phyloP scores from a whole-genome alignment of 176 grass and related monocot species.

The Hordeum marinum region DNA sequence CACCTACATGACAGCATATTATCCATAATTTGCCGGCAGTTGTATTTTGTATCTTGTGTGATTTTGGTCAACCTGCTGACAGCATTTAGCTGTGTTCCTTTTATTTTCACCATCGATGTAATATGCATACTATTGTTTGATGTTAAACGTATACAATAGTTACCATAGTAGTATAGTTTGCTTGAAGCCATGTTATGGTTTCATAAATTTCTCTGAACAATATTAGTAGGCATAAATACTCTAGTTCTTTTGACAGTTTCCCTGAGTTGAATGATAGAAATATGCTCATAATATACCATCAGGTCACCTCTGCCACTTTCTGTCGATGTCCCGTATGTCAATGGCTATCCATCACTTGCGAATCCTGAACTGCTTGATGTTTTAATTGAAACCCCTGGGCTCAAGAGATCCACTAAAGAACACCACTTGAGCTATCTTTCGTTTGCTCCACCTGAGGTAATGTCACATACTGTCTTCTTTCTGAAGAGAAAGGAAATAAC shows the following conservation, averaged over 20 bases:
- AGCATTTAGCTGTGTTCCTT: background rate
- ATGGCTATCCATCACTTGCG: constrained; percentile 66
- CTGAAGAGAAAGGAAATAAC: background rate
- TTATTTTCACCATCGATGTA: background rate
- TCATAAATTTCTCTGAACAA: background rate
- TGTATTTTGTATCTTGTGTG: background rate
- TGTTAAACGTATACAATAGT: background rate
- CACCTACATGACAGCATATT: background rate
- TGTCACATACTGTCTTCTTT: background rate
- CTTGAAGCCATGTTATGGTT: background rate
- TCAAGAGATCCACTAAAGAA: constrained; percentile 31
- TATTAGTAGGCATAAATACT: background rate
- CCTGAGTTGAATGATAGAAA: background rate
- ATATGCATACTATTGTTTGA: background rate
- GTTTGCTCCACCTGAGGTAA: constrained; percentile 90
- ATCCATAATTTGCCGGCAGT: background rate
- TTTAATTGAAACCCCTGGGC: constrained; percentile 74
- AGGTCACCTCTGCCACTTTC: constrained; percentile 60
- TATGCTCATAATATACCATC: constrained; percentile 2
- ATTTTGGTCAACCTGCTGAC: constrained; percentile 8
- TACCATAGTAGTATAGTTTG: background rate
- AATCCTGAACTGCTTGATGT: constrained; percentile 61
- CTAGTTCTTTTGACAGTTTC: background rate
- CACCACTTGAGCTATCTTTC: constrained; percentile 80
- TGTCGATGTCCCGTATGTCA: constrained; percentile 45